These are phyloP conservation scores for Anisogramma anomala DNA, from an alignment of 2,329 filamentous ascomycete species.

Conservation along the genomic window DNA sequence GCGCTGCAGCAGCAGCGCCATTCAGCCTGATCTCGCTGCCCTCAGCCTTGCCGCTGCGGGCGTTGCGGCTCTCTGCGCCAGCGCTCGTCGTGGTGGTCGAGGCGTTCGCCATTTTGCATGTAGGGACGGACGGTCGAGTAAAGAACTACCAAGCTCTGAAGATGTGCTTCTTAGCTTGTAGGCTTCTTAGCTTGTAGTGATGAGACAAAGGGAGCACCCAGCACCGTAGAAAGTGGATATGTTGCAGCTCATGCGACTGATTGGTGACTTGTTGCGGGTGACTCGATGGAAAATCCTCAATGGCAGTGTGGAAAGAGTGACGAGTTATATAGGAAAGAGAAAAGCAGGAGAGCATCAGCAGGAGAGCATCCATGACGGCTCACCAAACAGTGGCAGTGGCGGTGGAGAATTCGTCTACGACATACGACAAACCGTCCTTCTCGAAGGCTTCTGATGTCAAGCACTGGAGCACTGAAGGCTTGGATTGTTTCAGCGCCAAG, in stretches of 20 bases:
- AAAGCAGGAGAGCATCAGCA: no score
- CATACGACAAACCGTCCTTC: not conserved
- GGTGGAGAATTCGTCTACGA: not conserved
- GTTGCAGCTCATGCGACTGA: slow-evolving; percentile 14
- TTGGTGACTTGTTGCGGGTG: no score
- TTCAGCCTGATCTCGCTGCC: slow-evolving; percentile 5
- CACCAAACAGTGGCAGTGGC: not conserved
- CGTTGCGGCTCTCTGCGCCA: slow-evolving; percentile 18
- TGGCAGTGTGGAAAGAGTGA: not conserved
- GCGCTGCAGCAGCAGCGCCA: slow-evolving; percentile 19
- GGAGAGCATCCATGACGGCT: not conserved
- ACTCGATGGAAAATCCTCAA: no score
- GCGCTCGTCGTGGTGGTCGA: slow-evolving; percentile 18
- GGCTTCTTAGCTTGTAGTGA: not conserved
- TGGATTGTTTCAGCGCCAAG: no score
- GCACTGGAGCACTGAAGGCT: no score
- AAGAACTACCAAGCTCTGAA: not conserved
- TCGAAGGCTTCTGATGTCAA: not conserved
- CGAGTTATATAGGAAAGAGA: not conserved
- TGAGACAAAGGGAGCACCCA: not conserved
- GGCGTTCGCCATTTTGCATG: slow-evolving; percentile 20
- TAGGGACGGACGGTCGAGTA: not conserved
- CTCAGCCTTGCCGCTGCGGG: slow-evolving; percentile 15
- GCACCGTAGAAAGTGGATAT: no score
- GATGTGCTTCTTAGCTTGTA: no score